Evolutionary conservation across 768 basidiomycete genomes (phyloP), one percentile per base, ranked within the genome.

Genomic region (Pholiota microspora): DNA sequence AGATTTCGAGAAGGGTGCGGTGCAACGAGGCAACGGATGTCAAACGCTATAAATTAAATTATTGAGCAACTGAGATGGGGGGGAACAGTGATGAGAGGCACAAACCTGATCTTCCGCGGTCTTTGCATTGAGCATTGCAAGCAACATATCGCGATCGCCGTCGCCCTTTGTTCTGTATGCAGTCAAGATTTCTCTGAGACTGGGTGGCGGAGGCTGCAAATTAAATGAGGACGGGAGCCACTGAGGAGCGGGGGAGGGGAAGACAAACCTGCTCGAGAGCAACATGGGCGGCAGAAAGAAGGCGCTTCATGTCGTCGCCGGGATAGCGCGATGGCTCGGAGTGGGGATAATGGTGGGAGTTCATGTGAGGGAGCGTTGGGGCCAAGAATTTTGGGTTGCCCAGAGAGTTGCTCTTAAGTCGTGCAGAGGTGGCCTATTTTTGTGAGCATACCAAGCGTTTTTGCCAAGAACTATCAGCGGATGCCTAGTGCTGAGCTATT

Each of bases 61-160:
- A 47, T 52, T 50, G 42, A 52, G 34, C 32, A n/a, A 34, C 46
- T 31, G 28, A 34, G 32, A 29, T 24, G 24, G 32, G 7, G 28
- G 45, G 12, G 44, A 15, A 21, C 13, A 45, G 53, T 46, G 49
- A 35, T 31, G 49, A 49, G 56, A 49, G 29, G 29, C 6, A 64
- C 82, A 36, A 59, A 92, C 92, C 82, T 96, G 89, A 67, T 97
- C 94, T 68, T 97, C 94, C 10, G 94, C 88, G 44, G 85, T 82
- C 76, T 97, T 97, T 65, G 94, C 93, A 56, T 89, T 92, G 47
- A 97, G 77, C 81, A 97, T 89, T 60, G 92, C 83, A 31, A 96
- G 78, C 18, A 97, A 77, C 84, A 95, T 88, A 49, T 95, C 92
- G 21, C 94, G 80, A 77, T 97, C 94, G 38, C 92, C 94, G 57